Base-by-base conservation (phyloP, 106 monocot genomes). In the Acorus gramineus region DNA sequence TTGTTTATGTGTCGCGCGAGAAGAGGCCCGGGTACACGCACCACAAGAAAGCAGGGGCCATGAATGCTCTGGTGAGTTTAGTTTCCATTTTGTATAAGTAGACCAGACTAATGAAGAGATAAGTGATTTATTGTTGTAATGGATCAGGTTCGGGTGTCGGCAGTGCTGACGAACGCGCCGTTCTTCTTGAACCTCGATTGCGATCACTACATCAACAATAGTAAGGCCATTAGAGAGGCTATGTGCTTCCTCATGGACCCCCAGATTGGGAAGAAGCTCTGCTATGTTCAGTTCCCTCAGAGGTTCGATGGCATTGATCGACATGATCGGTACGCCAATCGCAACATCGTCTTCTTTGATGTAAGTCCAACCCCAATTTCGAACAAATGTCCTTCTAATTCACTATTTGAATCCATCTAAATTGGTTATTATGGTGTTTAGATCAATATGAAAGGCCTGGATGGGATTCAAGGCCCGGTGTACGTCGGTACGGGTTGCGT, bases 211-310 rank as follows among this genome's bases (percentile, higher is more conserved):
- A 70, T 93, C 68, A 93, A 93, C 66, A 93, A 93, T 67, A 85
- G 93, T 83, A 89, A 81, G 76, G 93, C 93, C 44, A 46, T 89
- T 2, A 78, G 82, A 55, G 93, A 93, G 55, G 89, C 93, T 11
- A 93, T 93, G 93, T 93, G 93, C 74, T 93, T 93, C 69, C 63
- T 93, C 8, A 93, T 93, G 93, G 93, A 93, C 53, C 89, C 89
- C 11, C 93, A 93, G 72, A 68, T 93, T 3, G 93, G 93, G 7
- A 93, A 93, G 78, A 93, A 89, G 81, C 85, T 93, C 44, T 93
- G 93, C 69, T 93, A 83, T 7, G 93, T 93, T 5, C 93, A 93
- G 77, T 93, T 93, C 66, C 93, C 93, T 7, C 93, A 93, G 71
- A 74, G 93, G 47, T 93, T 93, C 52, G 89, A 93, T 8, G 93